A percentile compares a stretch with the other conserved stretches of the same genome.
Evolutionary conservation across 257 asterid genomes (phyloP).

Genomic region (Solanum chiquidenum): DNA sequence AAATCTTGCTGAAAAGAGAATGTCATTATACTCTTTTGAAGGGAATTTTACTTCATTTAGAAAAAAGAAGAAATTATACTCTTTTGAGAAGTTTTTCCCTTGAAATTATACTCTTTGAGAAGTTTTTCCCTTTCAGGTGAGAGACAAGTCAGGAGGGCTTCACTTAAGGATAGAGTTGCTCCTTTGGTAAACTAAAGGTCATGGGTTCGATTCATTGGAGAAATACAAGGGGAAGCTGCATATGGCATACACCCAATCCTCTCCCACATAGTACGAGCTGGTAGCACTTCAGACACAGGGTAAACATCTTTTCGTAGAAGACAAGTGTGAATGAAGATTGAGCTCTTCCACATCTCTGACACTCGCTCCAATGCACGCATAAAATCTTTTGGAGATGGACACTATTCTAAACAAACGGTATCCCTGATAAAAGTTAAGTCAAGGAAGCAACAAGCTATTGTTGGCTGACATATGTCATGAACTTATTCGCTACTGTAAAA

Average conservation of each 20-base stretch:
- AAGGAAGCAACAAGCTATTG: neutral
- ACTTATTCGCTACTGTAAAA: neutral
- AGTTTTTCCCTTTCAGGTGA: neutral
- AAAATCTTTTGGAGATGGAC: neutral
- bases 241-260: neutral
- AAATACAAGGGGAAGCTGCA: neutral
- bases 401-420: neutral
- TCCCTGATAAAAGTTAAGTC: neutral
- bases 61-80: neutral
- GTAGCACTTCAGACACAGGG: neutral
- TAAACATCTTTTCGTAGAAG: neutral
- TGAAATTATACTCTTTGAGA: neutral
- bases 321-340: neutral
- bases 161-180: neutral
- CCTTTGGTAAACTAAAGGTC: neutral
- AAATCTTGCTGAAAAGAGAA: neutral
- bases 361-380: neutral
- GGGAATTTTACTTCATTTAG: neutral
- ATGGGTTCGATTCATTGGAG: neutral
- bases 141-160: neutral
- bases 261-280: neutral
- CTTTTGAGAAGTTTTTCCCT: neutral
- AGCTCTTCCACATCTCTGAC: neutral
- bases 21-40: neutral
- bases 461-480: neutral